These are phyloP conservation scores for Arctium minus DNA, from an alignment of 129 eudicot genomes.

Conservation along the genomic window DNA sequence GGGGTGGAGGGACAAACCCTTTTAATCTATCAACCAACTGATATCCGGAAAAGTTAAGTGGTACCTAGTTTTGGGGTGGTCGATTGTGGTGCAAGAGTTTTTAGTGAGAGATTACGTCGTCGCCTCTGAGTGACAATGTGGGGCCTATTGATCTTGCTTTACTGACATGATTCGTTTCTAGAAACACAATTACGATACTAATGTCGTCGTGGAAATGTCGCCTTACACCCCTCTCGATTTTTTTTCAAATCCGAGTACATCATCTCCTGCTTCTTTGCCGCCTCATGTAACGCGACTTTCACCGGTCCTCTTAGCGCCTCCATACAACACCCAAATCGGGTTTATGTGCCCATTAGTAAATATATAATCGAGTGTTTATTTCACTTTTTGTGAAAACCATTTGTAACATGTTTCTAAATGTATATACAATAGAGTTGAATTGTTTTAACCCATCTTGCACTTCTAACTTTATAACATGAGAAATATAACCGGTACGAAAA, in stretches of 20 bases:
- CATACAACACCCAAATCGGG: constrained; percentile 42
- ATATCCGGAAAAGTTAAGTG: constrained; percentile 14
- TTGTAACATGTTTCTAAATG: no score
- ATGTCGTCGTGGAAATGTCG: constrained; percentile 92
- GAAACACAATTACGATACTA: constrained; percentile 61
- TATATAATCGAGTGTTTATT: no score
- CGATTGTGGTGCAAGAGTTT: constrained; percentile 42
- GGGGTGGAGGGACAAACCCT: no score
- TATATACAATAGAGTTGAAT: no score
- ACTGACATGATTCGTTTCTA: constrained; percentile 62
- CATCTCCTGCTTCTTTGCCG: constrained; percentile 82
- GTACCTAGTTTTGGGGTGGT: constrained; percentile 26
- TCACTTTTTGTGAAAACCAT: no score
- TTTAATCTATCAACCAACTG: no score
- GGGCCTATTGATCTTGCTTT: constrained; percentile 58
- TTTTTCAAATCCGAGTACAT: constrained; percentile 76
- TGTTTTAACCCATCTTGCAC: not conserved
- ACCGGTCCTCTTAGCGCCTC: constrained; percentile 76
- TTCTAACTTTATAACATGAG: no score
- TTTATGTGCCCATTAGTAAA: not conserved
- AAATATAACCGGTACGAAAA: no score
- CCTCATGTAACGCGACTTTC: constrained; percentile 67
- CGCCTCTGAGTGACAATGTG: constrained; percentile 53
- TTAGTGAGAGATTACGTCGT: constrained; percentile 40
- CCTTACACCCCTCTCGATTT: constrained; percentile 76